Conservation (phyloP, 73 alveolate genomes). For the Durusdinium trenchii region DNA sequence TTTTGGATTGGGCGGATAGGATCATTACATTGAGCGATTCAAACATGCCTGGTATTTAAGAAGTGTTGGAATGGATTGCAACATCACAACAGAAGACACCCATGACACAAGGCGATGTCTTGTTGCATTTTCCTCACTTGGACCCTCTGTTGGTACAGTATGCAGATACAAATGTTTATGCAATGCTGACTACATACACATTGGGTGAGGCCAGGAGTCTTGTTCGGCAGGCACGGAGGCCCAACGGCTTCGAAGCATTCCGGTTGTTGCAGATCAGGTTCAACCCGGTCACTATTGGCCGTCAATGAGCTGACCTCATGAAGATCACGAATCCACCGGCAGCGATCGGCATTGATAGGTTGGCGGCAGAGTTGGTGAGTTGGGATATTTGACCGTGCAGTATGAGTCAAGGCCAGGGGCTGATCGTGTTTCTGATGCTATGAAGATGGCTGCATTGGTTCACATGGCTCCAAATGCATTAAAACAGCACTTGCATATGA, state of each 20-base stretch:
- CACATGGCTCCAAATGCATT: background rate
- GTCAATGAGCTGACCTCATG: background rate
- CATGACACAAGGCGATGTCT: background rate
- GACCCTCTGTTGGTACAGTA: background rate
- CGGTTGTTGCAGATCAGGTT: background rate
- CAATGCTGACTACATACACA: background rate
- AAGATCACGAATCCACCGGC: background rate
- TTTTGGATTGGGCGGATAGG: background rate
- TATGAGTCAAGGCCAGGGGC: background rate
- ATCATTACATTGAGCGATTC: background rate
- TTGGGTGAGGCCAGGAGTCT: background rate
- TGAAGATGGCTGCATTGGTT: background rate
- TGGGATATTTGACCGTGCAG: background rate
- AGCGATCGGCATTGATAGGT: background rate
- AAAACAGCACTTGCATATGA: background rate
- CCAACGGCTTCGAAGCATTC: background rate
- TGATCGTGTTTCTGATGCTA: background rate
- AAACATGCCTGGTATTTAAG: background rate
- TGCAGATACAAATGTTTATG: background rate
- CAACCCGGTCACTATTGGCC: background rate
- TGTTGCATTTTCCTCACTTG: background rate
- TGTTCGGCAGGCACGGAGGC: background rate
- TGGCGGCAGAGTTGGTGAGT: background rate
- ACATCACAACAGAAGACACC: background rate
- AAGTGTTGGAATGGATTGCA: background rate